These are phyloP conservation scores for Gossypium turneri DNA, from an alignment of 345 rosid species.

Conservation along the genomic window DNA sequence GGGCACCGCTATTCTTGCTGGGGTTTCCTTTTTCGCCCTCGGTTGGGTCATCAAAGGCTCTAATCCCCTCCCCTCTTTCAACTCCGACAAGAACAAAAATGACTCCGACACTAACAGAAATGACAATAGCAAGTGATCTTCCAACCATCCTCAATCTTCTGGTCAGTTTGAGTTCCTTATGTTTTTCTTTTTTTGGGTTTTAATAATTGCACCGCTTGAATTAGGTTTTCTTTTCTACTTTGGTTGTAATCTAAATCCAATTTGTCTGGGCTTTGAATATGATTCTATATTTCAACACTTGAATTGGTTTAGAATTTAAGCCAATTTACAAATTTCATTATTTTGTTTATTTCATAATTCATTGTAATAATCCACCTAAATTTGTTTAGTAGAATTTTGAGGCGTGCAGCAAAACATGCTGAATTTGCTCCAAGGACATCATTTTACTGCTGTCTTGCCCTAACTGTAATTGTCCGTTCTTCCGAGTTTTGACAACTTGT, in stretches of 20 bases:
- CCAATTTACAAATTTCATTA: neutral
- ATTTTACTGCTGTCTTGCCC: neutral
- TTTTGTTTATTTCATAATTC: neutral
- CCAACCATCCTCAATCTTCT: neutral
- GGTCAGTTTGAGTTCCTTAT: constrained; percentile 17
- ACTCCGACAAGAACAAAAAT: constrained; percentile 16
- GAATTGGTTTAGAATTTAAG: neutral
- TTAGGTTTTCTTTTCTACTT: neutral
- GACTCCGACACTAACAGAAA: constrained; percentile 10
- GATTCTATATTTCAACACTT: neutral
- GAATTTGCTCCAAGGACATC: neutral
- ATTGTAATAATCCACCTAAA: neutral
- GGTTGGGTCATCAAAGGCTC: constrained; percentile 86
- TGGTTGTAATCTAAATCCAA: too few relatives aligned
- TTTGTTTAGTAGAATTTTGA: neutral
- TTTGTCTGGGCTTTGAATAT: neutral
- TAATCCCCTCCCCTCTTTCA: constrained; percentile 78
- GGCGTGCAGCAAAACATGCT: neutral
- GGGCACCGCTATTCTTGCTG: constrained; percentile 91
- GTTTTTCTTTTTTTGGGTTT: neutral
- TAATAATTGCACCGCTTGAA: neutral
- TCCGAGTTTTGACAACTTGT: neutral
- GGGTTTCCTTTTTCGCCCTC: constrained; percentile 70
- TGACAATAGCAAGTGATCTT: constrained; percentile 13
- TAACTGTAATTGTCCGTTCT: neutral